phyloP scores from a whole-genome alignment of 176 grass and related monocot species.

The Aegilops speltoides region DNA sequence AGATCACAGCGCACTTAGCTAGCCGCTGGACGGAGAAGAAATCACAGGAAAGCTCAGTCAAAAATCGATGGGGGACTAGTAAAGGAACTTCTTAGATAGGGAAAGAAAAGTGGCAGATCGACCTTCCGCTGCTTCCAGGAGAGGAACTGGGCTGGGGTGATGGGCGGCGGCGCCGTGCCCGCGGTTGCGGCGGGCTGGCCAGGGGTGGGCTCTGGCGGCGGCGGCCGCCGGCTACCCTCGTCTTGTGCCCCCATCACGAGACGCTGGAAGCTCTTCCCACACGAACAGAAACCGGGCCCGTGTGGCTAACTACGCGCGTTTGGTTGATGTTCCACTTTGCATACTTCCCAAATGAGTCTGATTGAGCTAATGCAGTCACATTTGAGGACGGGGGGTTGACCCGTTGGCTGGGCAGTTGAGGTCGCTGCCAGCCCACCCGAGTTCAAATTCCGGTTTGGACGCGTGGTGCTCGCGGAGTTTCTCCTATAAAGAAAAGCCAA shows the following conservation, averaged over 20 bases:
- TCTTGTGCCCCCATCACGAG: slow-evolving; percentile 42
- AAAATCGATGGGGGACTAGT: neutral
- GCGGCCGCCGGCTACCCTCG: slow-evolving; percentile 17
- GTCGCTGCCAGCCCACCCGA: too few relatives aligned
- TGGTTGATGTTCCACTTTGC: too few relatives aligned
- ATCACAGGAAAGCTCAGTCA: neutral
- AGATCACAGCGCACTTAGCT: neutral
- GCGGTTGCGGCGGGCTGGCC: neutral
- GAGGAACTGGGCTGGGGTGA: slow-evolving; percentile 67
- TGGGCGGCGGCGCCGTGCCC: slow-evolving; percentile 8
- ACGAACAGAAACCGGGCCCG: neutral
- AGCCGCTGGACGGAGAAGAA: neutral
- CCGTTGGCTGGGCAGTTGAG: too few relatives aligned
- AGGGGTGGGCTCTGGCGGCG: neutral
- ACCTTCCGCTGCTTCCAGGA: slow-evolving; percentile 91
- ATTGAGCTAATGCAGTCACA: too few relatives aligned
- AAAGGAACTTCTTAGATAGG: neutral
- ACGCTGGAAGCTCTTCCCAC: neutral
- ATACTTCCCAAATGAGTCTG: too few relatives aligned
- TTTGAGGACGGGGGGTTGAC: too few relatives aligned
- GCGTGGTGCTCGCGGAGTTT: too few relatives aligned
- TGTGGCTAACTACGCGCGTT: neutral
- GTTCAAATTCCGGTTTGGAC: too few relatives aligned
- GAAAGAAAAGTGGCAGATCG: neutral
- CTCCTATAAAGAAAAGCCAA: too few relatives aligned